Evolutionary conservation across 2,329 filamentous ascomycete genomes (phyloP), one percentile per base, ranked within the genome.

Genomic region (Clonostachys chloroleuca): DNA sequence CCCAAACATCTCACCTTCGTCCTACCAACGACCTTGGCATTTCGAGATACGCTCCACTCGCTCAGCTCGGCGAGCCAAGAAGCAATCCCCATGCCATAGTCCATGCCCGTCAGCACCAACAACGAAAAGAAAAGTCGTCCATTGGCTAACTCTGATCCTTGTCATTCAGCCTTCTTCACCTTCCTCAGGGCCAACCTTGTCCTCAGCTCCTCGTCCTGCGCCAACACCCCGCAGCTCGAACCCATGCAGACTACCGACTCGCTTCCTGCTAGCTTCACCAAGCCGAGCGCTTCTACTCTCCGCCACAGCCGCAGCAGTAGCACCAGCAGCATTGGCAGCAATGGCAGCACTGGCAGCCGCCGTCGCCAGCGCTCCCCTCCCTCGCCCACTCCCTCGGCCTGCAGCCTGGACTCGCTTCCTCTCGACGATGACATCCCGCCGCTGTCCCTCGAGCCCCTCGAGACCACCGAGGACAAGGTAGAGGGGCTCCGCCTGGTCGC

Each of bases 141-240:
- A 40, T 17, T 18, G 40, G 40, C 40, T 42, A 20, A 42, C 20
- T 42, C 8, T 17, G 40, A 42, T 30, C 24, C 24, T 30, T 30
- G 40, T 17, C 40, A 46, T 42, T 50, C 65, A 94, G 89, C 88
- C 24, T 94, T 94, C 72, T 86, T 94, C 67, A 86, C 83, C 47
- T 92, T 89, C 56, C 77, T 94, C 14, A 83, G 87, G 55, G 87
- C 87, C 53, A 94, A 94, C 60, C 79, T 94, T 47, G 84, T 85
- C 56, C 82, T 92, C 49, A 77, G 74, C 45, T 72, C 73, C 42
- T 83, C 74, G 51, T 84, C 85, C 43, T 76, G 81, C 50, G 73
- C 75, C 47, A 85, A 79, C 51, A 88, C 86, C 20, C 84, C 85
- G 17, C 75, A 73, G 84, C 54, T 67, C 73, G 48, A 56, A 20